Base-by-base conservation (phyloP, 352 stramenopile species). In the Blastocystis sp. region DNA sequence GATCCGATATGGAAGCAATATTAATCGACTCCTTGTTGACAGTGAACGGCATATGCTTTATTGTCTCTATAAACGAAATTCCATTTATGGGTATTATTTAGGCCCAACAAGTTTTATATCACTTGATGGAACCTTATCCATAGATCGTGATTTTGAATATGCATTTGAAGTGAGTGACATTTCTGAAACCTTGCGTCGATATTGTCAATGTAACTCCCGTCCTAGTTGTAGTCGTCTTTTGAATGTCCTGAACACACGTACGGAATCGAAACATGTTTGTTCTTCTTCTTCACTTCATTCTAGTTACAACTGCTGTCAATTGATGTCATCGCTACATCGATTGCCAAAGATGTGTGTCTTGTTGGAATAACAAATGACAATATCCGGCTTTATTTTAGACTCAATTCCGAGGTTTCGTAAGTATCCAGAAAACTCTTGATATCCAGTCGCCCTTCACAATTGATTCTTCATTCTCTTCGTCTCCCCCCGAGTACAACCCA, bases 21-120 rank as follows among this genome's bases (percentile, higher is more conserved):
- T 84, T 51, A 64, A 84, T 57, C 42, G 30, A 9, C 73, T 84
- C 6, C 5, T 68, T 54, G 73, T 84, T 22, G 73, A 84, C 33
- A 57, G 68, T 42, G 44, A 84, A 9, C 73, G 73, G 15, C 73
- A 84, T 35, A 27, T 84, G 3, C 73, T 84, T 33, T 84, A 84
- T 57, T 84, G 73, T 30, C 42, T 62, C 1, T 84, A 84, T 40
- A 66, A 68, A 57, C 51, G 59, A 11, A 84, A 84, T 42, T 19
- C 33, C 51, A 30, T 84, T 17, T 84, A 84, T 57, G 73, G 48
- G 1, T 84, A 84, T 35, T 84, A 64, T 37, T 42, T 84, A 5
- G 73, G 73, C 5, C 66, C 73, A 19, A 84, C 17, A 37, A 60
- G 73, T 78, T 27, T n/a, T n/a, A n/a, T 17, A 24, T 35, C 22